These are phyloP conservation scores for Cercospora sp. DNA, from an alignment of 2,329 filamentous ascomycete species.

Conservation along the genomic window DNA sequence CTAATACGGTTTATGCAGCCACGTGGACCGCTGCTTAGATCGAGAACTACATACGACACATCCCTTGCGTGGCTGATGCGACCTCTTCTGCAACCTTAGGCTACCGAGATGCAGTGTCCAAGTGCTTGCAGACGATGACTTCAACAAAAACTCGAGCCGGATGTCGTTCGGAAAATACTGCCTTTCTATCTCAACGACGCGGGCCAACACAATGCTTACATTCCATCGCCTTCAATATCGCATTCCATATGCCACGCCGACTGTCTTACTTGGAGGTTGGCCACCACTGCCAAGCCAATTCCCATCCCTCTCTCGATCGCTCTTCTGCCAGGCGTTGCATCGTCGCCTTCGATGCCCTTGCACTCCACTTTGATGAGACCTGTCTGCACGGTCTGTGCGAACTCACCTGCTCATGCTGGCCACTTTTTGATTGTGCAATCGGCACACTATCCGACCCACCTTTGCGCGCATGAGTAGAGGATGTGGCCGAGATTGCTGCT, in stretches of 20 bases:
- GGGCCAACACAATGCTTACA: slow-evolving; percentile 32
- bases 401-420: slow-evolving; percentile 21
- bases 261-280: slow-evolving; percentile 34
- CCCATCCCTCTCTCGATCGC: slow-evolving; percentile 33
- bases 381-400: slow-evolving; percentile 25
- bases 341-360: slow-evolving; percentile 36
- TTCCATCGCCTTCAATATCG: slow-evolving; percentile 29
- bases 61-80: slow-evolving; percentile 31
- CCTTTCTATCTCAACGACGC: slow-evolving; percentile 18
- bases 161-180: slow-evolving; percentile 15
- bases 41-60: slow-evolving; percentile 1
- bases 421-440: slow-evolving; percentile 30
- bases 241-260: slow-evolving; percentile 31
- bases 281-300: slow-evolving; percentile 30
- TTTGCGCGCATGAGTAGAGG: slow-evolving; percentile 31
- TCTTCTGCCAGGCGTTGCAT: slow-evolving; percentile 24
- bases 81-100: slow-evolving; percentile 28
- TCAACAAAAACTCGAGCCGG: slow-evolving; percentile 17
- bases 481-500: slow-evolving; percentile 37
- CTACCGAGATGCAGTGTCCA: slow-evolving; percentile 23
- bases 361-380: slow-evolving; percentile 33
- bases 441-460: slow-evolving; percentile 33
- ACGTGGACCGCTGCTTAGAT: neutral
- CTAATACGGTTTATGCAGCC: neutral
- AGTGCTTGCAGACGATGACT: slow-evolving; percentile 22